Evolutionary conservation across 2,329 filamentous ascomycete genomes (phyloP).

Genomic region (Monilinia vaccinii-corymbosi): DNA sequence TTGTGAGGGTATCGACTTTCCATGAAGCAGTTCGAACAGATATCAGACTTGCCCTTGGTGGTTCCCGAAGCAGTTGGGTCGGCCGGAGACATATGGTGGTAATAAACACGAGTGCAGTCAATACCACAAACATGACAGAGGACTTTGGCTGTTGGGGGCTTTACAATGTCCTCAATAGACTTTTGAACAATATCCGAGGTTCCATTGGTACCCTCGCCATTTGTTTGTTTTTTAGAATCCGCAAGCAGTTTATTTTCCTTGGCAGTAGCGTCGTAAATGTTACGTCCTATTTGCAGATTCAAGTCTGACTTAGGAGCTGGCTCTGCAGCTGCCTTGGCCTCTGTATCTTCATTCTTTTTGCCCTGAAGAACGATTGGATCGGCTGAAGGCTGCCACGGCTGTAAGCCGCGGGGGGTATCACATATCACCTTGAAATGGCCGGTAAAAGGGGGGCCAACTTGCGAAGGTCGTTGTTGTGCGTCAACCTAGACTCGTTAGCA

Average conservation of each 20-base stretch:
- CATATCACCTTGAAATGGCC: slow-evolving; percentile 95
- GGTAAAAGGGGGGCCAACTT: slow-evolving; percentile 92
- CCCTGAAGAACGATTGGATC: slow-evolving; percentile 58
- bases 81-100: slow-evolving; percentile 53
- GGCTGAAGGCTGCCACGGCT: slow-evolving; percentile 87
- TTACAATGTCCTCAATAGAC: slow-evolving; percentile 49
- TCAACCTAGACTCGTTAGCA: slow-evolving; percentile 61
- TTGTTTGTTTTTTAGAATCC: slow-evolving; percentile 61
- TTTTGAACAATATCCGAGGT: slow-evolving; percentile 34
- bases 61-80: slow-evolving; percentile 31
- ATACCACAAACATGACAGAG: slow-evolving; percentile 88
- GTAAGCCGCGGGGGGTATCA: slow-evolving; percentile 88
- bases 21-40: slow-evolving; percentile 85
- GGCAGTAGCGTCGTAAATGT: slow-evolving; percentile 90
- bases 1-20: slow-evolving; percentile 76
- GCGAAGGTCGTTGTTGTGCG: slow-evolving; percentile 87
- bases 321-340: slow-evolving; percentile 51
- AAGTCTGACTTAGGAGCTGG: slow-evolving; percentile 66
- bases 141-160: slow-evolving; percentile 57
- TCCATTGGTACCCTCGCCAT: slow-evolving; percentile 70
- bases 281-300: slow-evolving; percentile 87
- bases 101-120: slow-evolving; percentile 70
- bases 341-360: slow-evolving; percentile 42
- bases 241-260: slow-evolving; percentile 55
- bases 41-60: slow-evolving; percentile 62